Base-by-base conservation (phyloP, 441 rosid species). In the Hura crepitans region DNA sequence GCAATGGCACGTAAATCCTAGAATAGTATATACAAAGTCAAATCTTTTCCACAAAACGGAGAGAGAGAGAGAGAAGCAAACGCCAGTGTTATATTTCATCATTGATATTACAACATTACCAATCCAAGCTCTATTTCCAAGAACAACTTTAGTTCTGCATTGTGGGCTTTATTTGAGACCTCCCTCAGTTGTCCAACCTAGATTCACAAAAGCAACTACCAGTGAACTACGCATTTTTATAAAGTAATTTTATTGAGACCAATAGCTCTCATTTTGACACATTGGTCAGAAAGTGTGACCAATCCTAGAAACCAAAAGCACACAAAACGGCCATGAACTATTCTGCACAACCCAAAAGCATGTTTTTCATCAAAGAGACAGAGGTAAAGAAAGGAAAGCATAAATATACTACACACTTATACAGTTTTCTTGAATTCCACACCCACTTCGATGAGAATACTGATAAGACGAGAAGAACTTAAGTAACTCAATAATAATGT, bases 171-270 rank as follows among this genome's bases (percentile, higher is more conserved):
- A 84, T 87, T 92, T 55, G 91, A 88, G 54, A 84, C 83, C 77
- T 95, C 99, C 78, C 87, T 88, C 81, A 95, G 82, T 70, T 89
- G 95, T 73, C 97, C 99, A 79, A 92, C 99, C 99, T 92, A 78
- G 62, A 81, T 69, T 23, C 56, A 76, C 39, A 66, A 76, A 35
- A 39, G 25, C 15, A 53, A 28, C 33, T 51, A 42, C 58, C 28
- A 65, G 47, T 60, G 27, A 58, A 49, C 46, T 47, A 23, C 55
- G 71, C 23, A 64, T 69, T 28, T 56, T 23, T 13, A 5, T 3
- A 17, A 51, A 20, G 4, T 46, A 51, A 15, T 45, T 28, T 10
- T 45, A 53, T 13, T 14, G 15, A 5, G 25, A 6, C 6, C 6
- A 49, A n/a, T n/a, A 50, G 7, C 12, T 22, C 25, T 8, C 11